Evolutionary conservation across 768 basidiomycete genomes (phyloP).

Genomic region (Psilocybe subaeruginosa): DNA sequence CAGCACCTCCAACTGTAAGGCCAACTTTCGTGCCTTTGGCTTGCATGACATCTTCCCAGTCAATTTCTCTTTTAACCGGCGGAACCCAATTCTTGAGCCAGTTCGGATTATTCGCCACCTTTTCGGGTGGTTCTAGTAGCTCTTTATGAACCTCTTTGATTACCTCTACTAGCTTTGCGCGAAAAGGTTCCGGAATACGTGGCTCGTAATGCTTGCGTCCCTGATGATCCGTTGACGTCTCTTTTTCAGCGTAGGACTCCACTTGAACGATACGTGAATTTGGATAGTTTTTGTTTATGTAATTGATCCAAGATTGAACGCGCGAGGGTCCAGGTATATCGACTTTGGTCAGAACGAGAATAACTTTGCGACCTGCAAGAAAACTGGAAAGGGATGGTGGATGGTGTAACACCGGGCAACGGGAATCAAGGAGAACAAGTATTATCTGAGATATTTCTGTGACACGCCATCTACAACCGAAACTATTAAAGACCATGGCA

Average conservation of each 20-base stretch:
- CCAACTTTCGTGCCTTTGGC: conserved; percentile 50
- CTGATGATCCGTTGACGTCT: conserved; percentile 40
- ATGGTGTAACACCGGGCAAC: conserved; percentile 86
- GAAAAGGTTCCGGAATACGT: conserved; percentile 66
- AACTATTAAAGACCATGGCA: conserved; percentile 12
- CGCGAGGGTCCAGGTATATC: conserved; percentile 79
- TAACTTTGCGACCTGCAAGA: conserved; percentile 55
- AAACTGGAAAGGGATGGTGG: conserved; percentile 77
- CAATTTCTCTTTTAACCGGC: conserved; percentile 61
- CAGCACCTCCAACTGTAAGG: conserved; percentile 43
- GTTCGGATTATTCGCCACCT: conserved; percentile 49
- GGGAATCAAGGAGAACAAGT: conserved; percentile 85
- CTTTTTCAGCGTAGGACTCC: conserved; percentile 71
- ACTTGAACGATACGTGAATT: conserved; percentile 68
- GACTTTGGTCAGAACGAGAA: conserved; percentile 86
- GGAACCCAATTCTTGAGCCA: conserved; percentile 65
- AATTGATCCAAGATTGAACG: conserved; percentile 65
- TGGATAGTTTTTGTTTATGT: conserved; percentile 58
- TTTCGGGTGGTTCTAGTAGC: conserved; percentile 68
- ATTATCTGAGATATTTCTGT: conserved; percentile 90
- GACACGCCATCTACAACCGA: conserved; percentile 80
- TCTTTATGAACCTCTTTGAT: conserved; percentile 69
- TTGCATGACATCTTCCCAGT: conserved; percentile 71
- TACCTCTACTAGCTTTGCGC: conserved; percentile 63
- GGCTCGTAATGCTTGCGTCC: conserved; percentile 59